Percentiles rank a stretch among this genome's conserved stretches.
These are phyloP conservation scores for Colletotrichum godetiae DNA, from an alignment of 2,329 filamentous ascomycete genomes.

Conservation along the genomic window DNA sequence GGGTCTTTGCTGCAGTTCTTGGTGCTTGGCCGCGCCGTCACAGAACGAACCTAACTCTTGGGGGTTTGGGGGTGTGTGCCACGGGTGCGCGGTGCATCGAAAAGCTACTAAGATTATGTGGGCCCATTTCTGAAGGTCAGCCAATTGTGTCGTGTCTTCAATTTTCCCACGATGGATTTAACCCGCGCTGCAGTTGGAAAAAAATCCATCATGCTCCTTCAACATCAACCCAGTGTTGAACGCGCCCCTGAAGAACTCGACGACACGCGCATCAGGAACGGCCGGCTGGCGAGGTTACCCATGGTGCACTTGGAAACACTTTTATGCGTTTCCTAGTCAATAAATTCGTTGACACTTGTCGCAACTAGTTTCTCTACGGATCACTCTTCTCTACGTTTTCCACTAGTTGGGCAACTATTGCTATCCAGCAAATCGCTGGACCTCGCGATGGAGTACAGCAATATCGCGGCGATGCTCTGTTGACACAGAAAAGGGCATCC, in stretches of 20 bases:
- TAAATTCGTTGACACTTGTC: neutral
- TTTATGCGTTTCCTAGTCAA: neutral
- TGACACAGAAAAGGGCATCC: too few species aligned
- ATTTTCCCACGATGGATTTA: constrained; percentile 20
- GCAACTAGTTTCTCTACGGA: neutral
- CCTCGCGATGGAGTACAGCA: too few species aligned
- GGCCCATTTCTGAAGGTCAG: too few species aligned
- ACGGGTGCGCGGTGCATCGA: neutral
- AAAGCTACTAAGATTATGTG: constrained; percentile 1
- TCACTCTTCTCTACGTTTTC: too few species aligned
- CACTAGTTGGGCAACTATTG: too few species aligned
- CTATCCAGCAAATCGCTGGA: too few species aligned
- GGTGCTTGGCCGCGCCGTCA: constrained; percentile 20
- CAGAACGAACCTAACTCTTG: neutral
- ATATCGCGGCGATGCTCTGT: too few species aligned
- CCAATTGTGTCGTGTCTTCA: neutral
- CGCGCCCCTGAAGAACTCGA: neutral
- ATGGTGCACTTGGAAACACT: neutral
- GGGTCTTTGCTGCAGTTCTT: constrained; percentile 10
- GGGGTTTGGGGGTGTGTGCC: neutral
- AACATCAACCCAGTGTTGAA: neutral
- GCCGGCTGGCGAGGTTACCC: neutral
- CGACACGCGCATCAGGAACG: neutral
- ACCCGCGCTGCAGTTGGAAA: constrained; percentile 4
- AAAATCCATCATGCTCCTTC: neutral